Conservation (phyloP, 2,329 filamentous ascomycete species). For the Monosporascus ibericus region DNA sequence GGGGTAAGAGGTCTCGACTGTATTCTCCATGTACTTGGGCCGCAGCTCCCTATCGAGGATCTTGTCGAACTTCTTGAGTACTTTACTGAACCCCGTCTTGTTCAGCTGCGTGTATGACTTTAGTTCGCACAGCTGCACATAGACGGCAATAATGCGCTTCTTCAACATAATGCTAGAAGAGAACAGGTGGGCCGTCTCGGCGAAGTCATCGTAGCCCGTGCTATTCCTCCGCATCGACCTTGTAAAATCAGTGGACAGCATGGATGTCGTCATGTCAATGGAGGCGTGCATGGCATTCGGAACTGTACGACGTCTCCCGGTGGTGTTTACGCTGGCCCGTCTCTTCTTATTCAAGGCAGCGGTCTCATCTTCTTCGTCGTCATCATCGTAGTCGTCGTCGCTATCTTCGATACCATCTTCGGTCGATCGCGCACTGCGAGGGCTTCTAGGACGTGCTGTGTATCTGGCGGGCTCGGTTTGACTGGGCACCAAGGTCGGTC, state of each 20-base stretch:
- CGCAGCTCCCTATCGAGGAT: conserved; percentile 80
- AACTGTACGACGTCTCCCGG: conserved; percentile 31
- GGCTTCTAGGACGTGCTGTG: conserved; percentile 24
- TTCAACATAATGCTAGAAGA: conserved; percentile 78
- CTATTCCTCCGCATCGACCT: conserved; percentile 57
- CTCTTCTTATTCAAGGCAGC: conserved; percentile 44
- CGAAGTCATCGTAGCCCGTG: conserved; percentile 68
- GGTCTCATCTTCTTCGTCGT: conserved; percentile 40
- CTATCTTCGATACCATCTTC: conserved; percentile 58
- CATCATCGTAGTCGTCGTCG: conserved; percentile 35
- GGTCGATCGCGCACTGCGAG: conserved; percentile 39
- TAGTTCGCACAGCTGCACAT: conserved; percentile 89
- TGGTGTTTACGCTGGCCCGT: conserved; percentile 31
- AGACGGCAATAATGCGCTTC: conserved; percentile 80
- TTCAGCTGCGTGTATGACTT: conserved; percentile 96
- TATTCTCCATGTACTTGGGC: conserved; percentile 64
- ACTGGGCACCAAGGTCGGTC: conserved; percentile 12
- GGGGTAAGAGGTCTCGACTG: conserved; percentile 73
- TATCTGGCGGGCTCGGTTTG: conserved; percentile 33
- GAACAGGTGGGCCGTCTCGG: conserved; percentile 64
- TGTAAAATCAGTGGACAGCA: conserved; percentile 50
- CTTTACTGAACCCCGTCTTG: conserved; percentile 92
- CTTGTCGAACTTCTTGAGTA: conserved; percentile 98
- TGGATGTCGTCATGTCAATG: conserved; percentile 48
- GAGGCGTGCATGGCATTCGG: conserved; percentile 32